A percentile compares a stretch with the other conserved stretches of the same genome.
Conservation (phyloP, 2,329 filamentous ascomycete genomes). For the Ilyonectria mors-panacis region DNA sequence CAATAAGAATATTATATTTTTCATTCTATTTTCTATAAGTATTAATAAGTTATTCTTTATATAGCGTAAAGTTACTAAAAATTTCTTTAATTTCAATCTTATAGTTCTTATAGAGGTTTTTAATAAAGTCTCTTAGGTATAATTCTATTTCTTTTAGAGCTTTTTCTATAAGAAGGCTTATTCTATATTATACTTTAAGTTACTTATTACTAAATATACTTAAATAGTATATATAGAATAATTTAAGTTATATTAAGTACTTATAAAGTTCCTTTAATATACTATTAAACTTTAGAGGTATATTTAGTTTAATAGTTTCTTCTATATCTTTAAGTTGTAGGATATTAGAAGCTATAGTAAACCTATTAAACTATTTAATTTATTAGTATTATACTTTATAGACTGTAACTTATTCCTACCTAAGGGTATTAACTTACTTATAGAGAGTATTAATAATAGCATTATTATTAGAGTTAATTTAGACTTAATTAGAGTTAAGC, state of each 20-base stretch:
- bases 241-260: not conserved
- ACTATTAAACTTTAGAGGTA: not conserved
- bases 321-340: not conserved
- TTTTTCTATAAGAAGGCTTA: not conserved
- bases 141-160: not conserved
- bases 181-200: not conserved
- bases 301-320: not conserved
- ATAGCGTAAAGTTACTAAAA: not conserved
- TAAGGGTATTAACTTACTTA: not conserved
- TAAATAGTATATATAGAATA: not conserved
- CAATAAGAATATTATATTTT: not conserved
- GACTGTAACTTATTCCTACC: not conserved
- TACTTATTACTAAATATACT: not conserved
- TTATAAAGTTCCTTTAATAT: not conserved
- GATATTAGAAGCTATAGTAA: not conserved
- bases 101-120: not conserved
- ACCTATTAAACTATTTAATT: not conserved
- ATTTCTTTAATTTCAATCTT: not conserved
- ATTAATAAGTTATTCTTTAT: not conserved
- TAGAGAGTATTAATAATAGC: not conserved
- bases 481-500: not conserved
- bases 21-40: too few species aligned
- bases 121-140: not conserved
- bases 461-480: not conserved
- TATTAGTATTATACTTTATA: not conserved